A percentile compares a stretch with the other conserved stretches of the same genome.
phyloP scores from a whole-genome alignment of 495 filamentous ascomycete species.

The Parachaetomium inaequale region DNA sequence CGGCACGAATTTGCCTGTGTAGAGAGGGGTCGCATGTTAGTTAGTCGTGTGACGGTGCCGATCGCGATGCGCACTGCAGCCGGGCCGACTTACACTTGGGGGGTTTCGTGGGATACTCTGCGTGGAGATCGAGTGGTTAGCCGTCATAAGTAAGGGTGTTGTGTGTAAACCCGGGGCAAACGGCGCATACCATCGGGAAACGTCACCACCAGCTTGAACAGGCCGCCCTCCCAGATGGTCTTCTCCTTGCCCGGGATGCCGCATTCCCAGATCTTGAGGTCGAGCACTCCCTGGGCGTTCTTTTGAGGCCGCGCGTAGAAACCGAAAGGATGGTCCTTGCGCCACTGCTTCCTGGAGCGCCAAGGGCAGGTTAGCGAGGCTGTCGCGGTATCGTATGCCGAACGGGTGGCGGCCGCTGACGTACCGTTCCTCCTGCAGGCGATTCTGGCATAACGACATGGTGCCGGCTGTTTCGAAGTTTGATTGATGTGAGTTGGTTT shows the following conservation, averaged over 20 bases:
- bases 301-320: constrained; percentile 90
- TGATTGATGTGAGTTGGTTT: neutral
- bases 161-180: neutral
- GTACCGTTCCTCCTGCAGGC: constrained; percentile 88
- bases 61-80: constrained; percentile 3
- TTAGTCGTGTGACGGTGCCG: constrained; percentile 21
- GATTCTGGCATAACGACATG: constrained; percentile 87
- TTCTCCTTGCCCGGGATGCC: constrained; percentile 93
- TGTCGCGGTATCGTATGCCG: neutral
- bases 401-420: constrained; percentile 3
- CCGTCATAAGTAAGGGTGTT: neutral
- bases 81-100: constrained; percentile 75
- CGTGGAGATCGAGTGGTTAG: constrained; percentile 24
- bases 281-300: constrained; percentile 73
- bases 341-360: constrained; percentile 80
- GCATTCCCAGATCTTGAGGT: constrained; percentile 95
- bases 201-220: constrained; percentile 87
- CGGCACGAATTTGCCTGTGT: constrained; percentile 87
- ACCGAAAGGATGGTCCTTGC: constrained; percentile 93
- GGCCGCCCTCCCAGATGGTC: constrained; percentile 93
- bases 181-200: constrained; percentile 85
- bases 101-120: constrained; percentile 98
- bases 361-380: constrained; percentile 16
- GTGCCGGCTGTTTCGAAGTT: neutral
- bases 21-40: constrained; percentile 26